phyloP scores from a whole-genome alignment of 176 grass and related monocot species.

The Avena sativa region DNA sequence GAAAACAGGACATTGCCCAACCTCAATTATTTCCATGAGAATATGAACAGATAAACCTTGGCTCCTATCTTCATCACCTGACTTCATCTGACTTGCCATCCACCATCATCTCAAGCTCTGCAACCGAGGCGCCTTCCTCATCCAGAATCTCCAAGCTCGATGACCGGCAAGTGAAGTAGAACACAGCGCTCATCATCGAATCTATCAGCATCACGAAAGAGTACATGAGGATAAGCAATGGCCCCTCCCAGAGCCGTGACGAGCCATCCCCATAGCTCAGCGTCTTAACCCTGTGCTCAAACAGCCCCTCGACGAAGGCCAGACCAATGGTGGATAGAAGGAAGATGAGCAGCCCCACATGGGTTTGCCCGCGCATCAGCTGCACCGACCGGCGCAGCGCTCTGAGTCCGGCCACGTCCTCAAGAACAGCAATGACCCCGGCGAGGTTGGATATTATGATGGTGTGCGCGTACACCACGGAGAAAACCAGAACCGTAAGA shows the following conservation, averaged over 20 bases:
- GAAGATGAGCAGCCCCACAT: constrained; percentile 89
- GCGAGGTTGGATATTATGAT: constrained; percentile 87
- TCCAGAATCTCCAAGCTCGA: constrained; percentile 54
- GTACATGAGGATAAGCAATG: constrained; percentile 90
- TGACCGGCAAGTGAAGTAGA: constrained; percentile 96
- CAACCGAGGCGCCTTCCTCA: constrained; percentile 36
- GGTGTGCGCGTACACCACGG: constrained; percentile 79
- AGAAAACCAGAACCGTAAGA: constrained; percentile 74
- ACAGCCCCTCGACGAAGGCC: constrained; percentile 82
- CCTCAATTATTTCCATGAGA: constrained; percentile 50
- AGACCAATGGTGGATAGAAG: constrained; percentile 80
- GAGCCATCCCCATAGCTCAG: constrained; percentile 90
- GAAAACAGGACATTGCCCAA: not conserved
- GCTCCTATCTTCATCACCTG: constrained; percentile 48
- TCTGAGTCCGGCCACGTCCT: constrained; percentile 62
- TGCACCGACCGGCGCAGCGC: constrained; percentile 70
- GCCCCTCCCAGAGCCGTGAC: constrained; percentile 89
- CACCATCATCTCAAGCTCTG: constrained; percentile 59
- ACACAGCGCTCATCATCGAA: constrained; percentile 88
- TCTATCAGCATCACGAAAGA: constrained; percentile 84
- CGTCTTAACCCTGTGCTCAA: constrained; percentile 98
- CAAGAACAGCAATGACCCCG: constrained; percentile 80
- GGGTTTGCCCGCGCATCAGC: constrained; percentile 81
- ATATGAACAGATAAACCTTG: constrained; percentile 54
- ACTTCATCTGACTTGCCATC: constrained; percentile 37